Evolutionary conservation across 1,139 yeast species (phyloP).

Genomic region (Debaryomyces psychrophilus): DNA sequence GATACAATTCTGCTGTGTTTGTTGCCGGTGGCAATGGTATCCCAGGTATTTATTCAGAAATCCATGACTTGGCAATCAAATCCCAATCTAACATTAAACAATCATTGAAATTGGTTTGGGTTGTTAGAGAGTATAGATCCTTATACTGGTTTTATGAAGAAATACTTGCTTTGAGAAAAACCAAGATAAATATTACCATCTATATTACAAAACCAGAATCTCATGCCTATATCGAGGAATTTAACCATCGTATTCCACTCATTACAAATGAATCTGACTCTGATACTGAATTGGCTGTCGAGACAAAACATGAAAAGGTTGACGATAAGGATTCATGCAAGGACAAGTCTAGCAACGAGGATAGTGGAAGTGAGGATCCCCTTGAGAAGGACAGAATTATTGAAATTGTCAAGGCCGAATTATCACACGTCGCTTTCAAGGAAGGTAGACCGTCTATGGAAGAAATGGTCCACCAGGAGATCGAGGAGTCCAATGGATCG

Average conservation of each 20-base stretch:
- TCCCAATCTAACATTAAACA: slow-evolving; percentile 20
- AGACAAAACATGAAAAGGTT: not conserved
- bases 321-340: slow-evolving; percentile 6
- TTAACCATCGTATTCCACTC: slow-evolving; percentile 9
- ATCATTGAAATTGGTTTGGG: slow-evolving; percentile 37
- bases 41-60: slow-evolving; percentile 46
- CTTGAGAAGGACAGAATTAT: slow-evolving; percentile 14
- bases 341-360: slow-evolving; percentile 4
- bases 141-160: slow-evolving; percentile 42
- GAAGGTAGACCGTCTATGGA: slow-evolving; percentile 40
- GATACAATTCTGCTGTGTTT: slow-evolving; percentile 37
- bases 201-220: slow-evolving; percentile 36
- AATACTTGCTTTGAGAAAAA: slow-evolving; percentile 26
- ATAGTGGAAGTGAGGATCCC: slow-evolving; percentile 2
- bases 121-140: slow-evolving; percentile 36
- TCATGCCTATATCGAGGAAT: slow-evolving; percentile 17
- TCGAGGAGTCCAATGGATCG: slow-evolving; percentile 34
- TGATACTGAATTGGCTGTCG: slow-evolving; percentile 23
- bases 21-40: slow-evolving; percentile 50
- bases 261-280: slow-evolving; percentile 23
- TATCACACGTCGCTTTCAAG: slow-evolving; percentile 32
- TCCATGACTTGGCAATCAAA: slow-evolving; percentile 28
- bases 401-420: slow-evolving; percentile 22
- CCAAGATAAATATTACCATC: slow-evolving; percentile 32
- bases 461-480: slow-evolving; percentile 28